Conservation (phyloP, 1,284 basidiomycete species). For the Pseudozyma tsukubaensis region DNA sequence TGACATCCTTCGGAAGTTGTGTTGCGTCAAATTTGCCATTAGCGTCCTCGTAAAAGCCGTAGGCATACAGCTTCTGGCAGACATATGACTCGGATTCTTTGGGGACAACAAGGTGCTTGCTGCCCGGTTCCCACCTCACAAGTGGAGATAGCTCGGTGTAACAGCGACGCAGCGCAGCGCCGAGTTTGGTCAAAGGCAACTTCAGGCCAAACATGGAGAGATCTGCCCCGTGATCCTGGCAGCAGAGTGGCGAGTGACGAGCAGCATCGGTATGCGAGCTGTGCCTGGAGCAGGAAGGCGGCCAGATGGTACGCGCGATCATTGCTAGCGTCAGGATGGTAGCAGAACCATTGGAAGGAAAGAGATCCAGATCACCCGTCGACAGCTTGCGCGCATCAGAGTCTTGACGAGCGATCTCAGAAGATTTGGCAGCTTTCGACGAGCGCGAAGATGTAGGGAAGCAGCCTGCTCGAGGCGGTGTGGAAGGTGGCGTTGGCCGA, state of each 20-base stretch:
- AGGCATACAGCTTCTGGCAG: neutral
- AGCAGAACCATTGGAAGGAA: neutral
- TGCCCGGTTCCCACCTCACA: slow-evolving; percentile 3
- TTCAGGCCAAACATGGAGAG: neutral
- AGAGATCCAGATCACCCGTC: neutral
- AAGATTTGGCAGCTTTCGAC: neutral
- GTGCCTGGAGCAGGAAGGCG: neutral
- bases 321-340: slow-evolving; percentile 3
- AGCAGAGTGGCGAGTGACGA: neutral
- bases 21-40: slow-evolving; percentile 1
- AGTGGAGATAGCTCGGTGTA: neutral
- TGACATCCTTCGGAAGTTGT: neutral
- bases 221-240: too few relatives aligned
- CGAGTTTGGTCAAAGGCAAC: neutral
- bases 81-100: neutral
- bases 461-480: slow-evolving; percentile 5
- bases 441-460: slow-evolving; percentile 25
- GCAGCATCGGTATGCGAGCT: slow-evolving; percentile 1
- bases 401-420: too few relatives aligned
- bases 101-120: neutral
- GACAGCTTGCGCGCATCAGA: neutral
- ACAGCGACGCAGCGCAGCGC: too few relatives aligned
- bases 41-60: slow-evolving; percentile 14
- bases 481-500: neutral
- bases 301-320: slow-evolving; percentile 8